Conservation (phyloP, 2,329 filamentous ascomycete species). For the Epichloe gansuensis region DNA sequence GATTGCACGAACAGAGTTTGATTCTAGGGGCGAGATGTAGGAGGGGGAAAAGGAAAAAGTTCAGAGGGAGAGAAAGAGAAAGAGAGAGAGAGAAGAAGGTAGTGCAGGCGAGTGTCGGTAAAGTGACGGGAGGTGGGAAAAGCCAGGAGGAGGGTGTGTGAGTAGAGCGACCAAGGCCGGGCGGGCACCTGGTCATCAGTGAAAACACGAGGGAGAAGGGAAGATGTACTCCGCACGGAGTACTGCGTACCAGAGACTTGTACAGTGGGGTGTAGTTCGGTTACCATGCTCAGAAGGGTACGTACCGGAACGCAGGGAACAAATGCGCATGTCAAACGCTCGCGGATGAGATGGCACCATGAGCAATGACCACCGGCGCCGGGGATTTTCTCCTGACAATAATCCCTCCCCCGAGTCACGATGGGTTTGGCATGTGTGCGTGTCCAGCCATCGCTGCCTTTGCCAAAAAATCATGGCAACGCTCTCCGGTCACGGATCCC, state of each 20-base stretch:
- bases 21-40: conserved; percentile 7
- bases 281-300: not conserved
- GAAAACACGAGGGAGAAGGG: conserved; percentile 6
- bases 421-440: not conserved
- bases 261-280: not conserved
- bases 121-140: conserved; percentile 12
- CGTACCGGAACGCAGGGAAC: not conserved
- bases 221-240: conserved; percentile 1
- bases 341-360: not conserved
- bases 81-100: conserved; percentile 8
- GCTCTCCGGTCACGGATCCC: not conserved
- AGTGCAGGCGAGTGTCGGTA: conserved; percentile 6
- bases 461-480: not conserved
- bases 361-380: not conserved
- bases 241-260: not conserved
- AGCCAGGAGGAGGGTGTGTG: conserved; percentile 8
- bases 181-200: conserved; percentile 3
- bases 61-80: conserved; percentile 13
- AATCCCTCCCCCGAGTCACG: not conserved
- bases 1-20: conserved; percentile 2
- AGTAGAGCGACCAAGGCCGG: conserved; percentile 9
- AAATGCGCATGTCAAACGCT: not conserved
- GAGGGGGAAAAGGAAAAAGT: conserved; percentile 13
- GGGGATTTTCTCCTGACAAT: not conserved
- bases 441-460: no score